Conservation (phyloP, 768 basidiomycete species). For the Phlegmacium glaucopus region DNA sequence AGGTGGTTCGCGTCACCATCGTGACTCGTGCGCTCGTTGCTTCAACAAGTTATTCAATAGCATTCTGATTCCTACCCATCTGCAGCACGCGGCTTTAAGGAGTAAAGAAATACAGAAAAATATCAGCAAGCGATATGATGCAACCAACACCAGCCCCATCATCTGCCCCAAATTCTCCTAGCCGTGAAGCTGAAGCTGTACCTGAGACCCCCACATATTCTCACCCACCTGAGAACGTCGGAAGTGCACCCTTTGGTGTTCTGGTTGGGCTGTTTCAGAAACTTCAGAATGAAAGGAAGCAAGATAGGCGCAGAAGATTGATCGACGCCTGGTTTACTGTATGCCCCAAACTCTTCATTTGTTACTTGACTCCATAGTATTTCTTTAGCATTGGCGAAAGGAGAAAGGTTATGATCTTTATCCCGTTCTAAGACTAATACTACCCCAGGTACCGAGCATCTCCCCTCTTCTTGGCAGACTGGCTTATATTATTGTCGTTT, state of each 20-base stretch:
- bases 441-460: conserved; percentile 68
- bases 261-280: conserved; percentile 73
- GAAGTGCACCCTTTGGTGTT: conserved; percentile 67
- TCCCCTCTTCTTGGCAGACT: neutral
- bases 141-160: conserved; percentile 67
- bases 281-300: conserved; percentile 68
- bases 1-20: conserved; percentile 29
- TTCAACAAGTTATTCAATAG: neutral
- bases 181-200: conserved; percentile 15
- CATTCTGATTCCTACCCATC: neutral
- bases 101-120: no score
- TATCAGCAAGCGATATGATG: conserved; percentile 33
- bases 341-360: conserved; percentile 25
- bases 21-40: conserved; percentile 1
- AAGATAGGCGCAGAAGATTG: conserved; percentile 66
- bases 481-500: neutral
- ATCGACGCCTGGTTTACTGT: conserved; percentile 82
- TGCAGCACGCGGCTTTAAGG: neutral
- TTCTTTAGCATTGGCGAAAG: conserved; percentile 73
- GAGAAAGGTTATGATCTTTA: conserved; percentile 87
- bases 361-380: conserved; percentile 8
- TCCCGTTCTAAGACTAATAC: conserved; percentile 82
- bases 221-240: conserved; percentile 60
- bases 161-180: conserved; percentile 50
- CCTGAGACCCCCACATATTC: conserved; percentile 39